Conservation (phyloP, 192 early-diverging fungal genomes). For the Phycomyces nitens region DNA sequence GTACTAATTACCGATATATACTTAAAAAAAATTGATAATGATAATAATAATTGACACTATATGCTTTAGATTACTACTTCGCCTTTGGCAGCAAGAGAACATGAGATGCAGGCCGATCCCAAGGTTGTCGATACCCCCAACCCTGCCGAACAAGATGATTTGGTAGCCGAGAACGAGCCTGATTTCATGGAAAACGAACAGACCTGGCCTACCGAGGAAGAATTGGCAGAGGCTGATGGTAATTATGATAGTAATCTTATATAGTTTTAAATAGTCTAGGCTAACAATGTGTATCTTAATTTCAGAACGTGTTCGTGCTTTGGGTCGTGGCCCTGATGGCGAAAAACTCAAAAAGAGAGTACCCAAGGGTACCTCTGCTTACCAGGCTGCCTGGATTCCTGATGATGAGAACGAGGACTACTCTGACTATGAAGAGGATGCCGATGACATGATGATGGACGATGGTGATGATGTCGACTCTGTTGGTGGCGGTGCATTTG, state of each 20-base stretch:
- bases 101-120: conserved; percentile 35
- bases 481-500: conserved; percentile 30
- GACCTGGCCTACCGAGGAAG: conserved; percentile 98
- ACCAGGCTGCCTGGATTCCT: conserved; percentile 97
- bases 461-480: conserved; percentile 41
- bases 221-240: conserved; percentile 78
- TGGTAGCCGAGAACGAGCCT: conserved; percentile 84
- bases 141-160: conserved; percentile 68
- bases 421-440: conserved; percentile 46
- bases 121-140: conserved; percentile 66
- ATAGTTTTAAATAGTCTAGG: too few relatives aligned
- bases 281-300: too few relatives aligned
- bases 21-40: background rate
- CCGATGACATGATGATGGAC: conserved; percentile 24
- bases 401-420: conserved; percentile 72
- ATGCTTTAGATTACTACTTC: conserved; percentile 18
- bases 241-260: too few relatives aligned
- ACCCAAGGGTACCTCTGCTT: conserved; percentile 93
- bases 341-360: conserved; percentile 65
- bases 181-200: conserved; percentile 91
- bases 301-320: conserved; percentile 33
- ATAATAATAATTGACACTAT: background rate
- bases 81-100: background rate
- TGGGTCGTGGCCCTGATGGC: conserved; percentile 7
- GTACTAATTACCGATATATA: conserved; percentile 23